These are phyloP conservation scores for Daphne laureola DNA, from an alignment of 441 rosid genomes.

Conservation along the genomic window DNA sequence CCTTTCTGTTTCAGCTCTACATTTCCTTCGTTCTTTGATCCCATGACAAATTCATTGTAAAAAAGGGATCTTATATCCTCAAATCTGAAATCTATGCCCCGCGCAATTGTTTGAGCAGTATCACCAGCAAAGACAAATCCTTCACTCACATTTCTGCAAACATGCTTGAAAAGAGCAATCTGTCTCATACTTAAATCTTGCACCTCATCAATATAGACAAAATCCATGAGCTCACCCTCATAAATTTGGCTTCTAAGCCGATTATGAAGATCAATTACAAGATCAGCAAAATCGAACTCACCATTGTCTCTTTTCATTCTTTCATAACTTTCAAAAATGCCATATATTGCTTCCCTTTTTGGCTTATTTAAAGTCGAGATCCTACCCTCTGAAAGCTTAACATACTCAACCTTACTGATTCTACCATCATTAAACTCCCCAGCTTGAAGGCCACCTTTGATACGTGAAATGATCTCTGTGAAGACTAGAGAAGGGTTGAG, in stretches of 20 bases:
- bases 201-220: slow-evolving; percentile 55
- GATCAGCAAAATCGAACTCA: slow-evolving; percentile 49
- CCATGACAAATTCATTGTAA: slow-evolving; percentile 31
- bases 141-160: slow-evolving; percentile 31
- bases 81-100: slow-evolving; percentile 28
- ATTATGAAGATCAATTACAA: slow-evolving; percentile 44
- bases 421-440: slow-evolving; percentile 20
- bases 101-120: slow-evolving; percentile 40
- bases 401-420: slow-evolving; percentile 27
- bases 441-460: slow-evolving; percentile 39
- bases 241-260: slow-evolving; percentile 23
- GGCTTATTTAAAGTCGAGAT: slow-evolving; percentile 23
- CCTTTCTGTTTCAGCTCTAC: slow-evolving; percentile 27
- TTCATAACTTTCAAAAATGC: slow-evolving; percentile 36
- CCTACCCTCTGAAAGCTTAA: slow-evolving; percentile 25
- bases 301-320: slow-evolving; percentile 33
- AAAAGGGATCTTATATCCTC: slow-evolving; percentile 28
- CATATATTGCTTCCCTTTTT: slow-evolving; percentile 29
- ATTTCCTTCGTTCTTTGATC: slow-evolving; percentile 13
- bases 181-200: slow-evolving; percentile 64
- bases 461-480: slow-evolving; percentile 46
- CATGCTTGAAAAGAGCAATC: slow-evolving; percentile 38
- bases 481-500: slow-evolving; percentile 44
- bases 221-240: slow-evolving; percentile 28
- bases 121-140: slow-evolving; percentile 55